Evolutionary conservation across 805 yeast genomes (phyloP).

Genomic region (Zygosaccharomyces pseudorouxii): DNA sequence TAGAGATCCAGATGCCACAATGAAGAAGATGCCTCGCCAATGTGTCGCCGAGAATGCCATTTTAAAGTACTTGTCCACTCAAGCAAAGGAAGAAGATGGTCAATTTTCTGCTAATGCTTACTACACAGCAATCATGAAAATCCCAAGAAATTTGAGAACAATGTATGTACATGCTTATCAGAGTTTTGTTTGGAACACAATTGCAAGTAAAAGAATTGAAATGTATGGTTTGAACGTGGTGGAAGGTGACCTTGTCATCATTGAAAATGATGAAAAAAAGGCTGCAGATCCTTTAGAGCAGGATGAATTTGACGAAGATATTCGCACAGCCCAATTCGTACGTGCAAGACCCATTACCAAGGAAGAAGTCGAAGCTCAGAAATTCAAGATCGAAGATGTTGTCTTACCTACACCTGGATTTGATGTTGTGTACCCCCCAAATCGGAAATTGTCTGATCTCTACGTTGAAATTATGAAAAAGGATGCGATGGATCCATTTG

Average conservation of each 20-base stretch:
- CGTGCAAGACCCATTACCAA: constrained; percentile 73
- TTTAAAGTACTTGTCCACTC: constrained; percentile 54
- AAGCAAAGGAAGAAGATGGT: constrained; percentile 43
- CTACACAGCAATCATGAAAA: constrained; percentile 75
- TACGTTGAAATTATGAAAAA: constrained; percentile 70
- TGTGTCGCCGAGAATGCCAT: constrained; percentile 82
- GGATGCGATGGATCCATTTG: constrained; percentile 78
- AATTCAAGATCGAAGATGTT: constrained; percentile 69
- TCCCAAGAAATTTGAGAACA: constrained; percentile 85
- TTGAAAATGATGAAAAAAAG: constrained; percentile 25
- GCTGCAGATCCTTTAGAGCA: constrained; percentile 37
- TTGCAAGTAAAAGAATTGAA: constrained; percentile 70
- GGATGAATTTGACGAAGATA: constrained; percentile 66
- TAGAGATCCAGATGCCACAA: constrained; percentile 57
- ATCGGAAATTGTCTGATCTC: constrained; percentile 51
- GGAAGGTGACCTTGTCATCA: constrained; percentile 75
- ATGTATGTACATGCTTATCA: constrained; percentile 99
- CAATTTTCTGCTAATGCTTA: constrained; percentile 51
- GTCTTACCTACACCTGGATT: constrained; percentile 97
- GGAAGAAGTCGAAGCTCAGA: constrained; percentile 58
- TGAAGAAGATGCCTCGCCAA: constrained; percentile 76
- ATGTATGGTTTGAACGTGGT: constrained; percentile 65
- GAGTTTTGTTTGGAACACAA: constrained; percentile 90
- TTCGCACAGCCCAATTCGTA: constrained; percentile 49
- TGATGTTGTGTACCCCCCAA: constrained; percentile 81